These are phyloP conservation scores for Aspergillus sparsus DNA, from an alignment of 495 filamentous ascomycete species.

Conservation along the genomic window DNA sequence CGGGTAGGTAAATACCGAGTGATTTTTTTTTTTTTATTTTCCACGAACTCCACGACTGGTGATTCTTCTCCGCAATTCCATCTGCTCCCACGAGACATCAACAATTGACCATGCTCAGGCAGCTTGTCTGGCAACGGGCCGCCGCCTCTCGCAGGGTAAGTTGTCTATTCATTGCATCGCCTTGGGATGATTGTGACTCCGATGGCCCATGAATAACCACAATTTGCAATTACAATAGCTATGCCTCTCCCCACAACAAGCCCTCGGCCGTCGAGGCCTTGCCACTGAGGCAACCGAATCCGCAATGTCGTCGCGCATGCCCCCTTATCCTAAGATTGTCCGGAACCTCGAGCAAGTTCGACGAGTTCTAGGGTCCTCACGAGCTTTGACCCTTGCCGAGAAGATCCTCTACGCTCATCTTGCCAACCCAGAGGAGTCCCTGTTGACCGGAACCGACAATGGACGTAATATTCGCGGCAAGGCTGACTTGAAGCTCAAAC, in stretches of 20 bases:
- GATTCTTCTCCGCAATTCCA: slow-evolving; percentile 20
- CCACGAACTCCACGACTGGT: neutral
- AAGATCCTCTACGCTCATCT: slow-evolving; percentile 98
- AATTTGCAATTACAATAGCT: slow-evolving; percentile 19
- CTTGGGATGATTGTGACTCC: neutral
- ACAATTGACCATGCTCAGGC: slow-evolving; percentile 35
- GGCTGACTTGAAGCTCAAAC: slow-evolving; percentile 96
- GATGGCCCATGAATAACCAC: neutral
- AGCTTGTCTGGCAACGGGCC: slow-evolving; percentile 37
- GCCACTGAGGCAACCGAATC: slow-evolving; percentile 37
- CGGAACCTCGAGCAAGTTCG: slow-evolving; percentile 65
- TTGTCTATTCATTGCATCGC: slow-evolving; percentile 12
- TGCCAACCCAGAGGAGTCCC: slow-evolving; percentile 79
- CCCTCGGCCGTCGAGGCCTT: slow-evolving; percentile 30
- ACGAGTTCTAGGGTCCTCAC: slow-evolving; percentile 63
- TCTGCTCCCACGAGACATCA: slow-evolving; percentile 1
- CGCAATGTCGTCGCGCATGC: slow-evolving; percentile 49
- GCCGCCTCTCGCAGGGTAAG: slow-evolving; percentile 36
- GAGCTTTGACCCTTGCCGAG: slow-evolving; percentile 83
- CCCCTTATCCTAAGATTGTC: slow-evolving; percentile 65
- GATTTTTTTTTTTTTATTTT: slow-evolving; percentile 12
- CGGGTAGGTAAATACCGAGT: slow-evolving; percentile 18
- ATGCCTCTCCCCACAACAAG: slow-evolving; percentile 29
- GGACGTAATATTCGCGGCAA: slow-evolving; percentile 76
- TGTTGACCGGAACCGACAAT: slow-evolving; percentile 77